Conservation (phyloP, 352 stramenopile species). For the Phytophthora meadii region DNA sequence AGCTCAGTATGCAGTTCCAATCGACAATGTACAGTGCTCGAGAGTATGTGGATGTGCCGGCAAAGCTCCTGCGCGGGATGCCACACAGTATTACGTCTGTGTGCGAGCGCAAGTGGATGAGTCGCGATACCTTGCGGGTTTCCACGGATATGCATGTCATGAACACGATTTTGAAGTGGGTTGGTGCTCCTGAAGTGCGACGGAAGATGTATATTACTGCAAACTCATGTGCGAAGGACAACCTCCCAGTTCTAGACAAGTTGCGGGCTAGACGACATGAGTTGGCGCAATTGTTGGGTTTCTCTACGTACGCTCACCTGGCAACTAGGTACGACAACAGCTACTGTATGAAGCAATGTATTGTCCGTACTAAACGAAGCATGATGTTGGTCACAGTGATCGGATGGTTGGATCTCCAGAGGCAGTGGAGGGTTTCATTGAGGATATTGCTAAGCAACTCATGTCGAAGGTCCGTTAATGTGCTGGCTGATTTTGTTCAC, state of each 20-base stretch:
- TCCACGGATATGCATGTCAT: conserved; percentile 89
- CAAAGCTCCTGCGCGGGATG: conserved; percentile 58
- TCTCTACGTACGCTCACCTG: conserved; percentile 90
- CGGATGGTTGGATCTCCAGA: conserved; percentile 89
- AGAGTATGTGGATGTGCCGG: conserved; percentile 71
- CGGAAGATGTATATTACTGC: conserved; percentile 91
- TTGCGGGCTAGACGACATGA: conserved; percentile 89
- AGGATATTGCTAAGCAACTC: conserved; percentile 63
- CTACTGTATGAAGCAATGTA: background rate
- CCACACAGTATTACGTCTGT: conserved; percentile 64
- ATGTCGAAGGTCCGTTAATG: conserved; percentile 67
- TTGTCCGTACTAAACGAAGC: conserved; percentile 10
- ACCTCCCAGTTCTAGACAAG: conserved; percentile 83
- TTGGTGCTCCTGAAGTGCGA: conserved; percentile 75
- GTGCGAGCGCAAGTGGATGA: conserved; percentile 76
- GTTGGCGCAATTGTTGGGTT: conserved; percentile 89
- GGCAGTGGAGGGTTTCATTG: conserved; percentile 71
- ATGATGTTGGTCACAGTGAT: conserved; percentile 40
- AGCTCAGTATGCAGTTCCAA: conserved; percentile 90
- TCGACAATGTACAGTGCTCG: conserved; percentile 78
- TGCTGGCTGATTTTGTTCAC: background rate
- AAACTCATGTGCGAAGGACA: conserved; percentile 85
- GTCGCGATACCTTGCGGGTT: conserved; percentile 66
- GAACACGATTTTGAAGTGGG: conserved; percentile 94
- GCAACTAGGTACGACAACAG: conserved; percentile 82